phyloP scores from a whole-genome alignment of 129 eudicot species.

The Artemisia tridentata region DNA sequence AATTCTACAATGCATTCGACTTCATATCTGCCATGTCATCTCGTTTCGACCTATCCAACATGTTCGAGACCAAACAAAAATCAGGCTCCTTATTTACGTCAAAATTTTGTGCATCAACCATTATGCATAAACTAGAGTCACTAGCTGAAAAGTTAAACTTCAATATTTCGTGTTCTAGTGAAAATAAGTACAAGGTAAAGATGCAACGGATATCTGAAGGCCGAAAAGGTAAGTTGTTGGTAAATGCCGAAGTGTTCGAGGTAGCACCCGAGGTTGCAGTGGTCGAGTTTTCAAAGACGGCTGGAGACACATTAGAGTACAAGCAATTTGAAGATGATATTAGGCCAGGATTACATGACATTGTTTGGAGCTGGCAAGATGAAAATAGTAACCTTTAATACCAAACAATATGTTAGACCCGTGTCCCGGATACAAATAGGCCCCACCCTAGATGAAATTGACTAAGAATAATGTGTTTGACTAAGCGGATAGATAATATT shows the following conservation, averaged over 20 bases:
- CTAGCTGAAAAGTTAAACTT: constrained; percentile 51
- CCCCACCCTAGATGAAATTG: no score
- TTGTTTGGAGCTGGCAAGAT: constrained; percentile 92
- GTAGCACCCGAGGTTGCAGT: constrained; percentile 78
- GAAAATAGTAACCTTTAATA: constrained; percentile 30
- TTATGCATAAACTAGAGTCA: constrained; percentile 49
- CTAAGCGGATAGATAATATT: no score
- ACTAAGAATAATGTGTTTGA: no score
- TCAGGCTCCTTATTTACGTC: constrained; percentile 76
- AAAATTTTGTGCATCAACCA: constrained; percentile 38
- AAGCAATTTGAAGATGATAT: constrained; percentile 63
- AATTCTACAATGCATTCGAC: constrained; percentile 84
- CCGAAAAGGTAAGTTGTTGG: constrained; percentile 63
- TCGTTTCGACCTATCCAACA: constrained; percentile 69
- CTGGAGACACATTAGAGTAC: constrained; percentile 75
- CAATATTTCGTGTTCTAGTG: constrained; percentile 32
- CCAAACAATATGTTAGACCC: no score
- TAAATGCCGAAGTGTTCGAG: constrained; percentile 72
- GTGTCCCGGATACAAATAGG: no score
- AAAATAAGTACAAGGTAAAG: constrained; percentile 56
- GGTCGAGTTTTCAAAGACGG: constrained; percentile 64
- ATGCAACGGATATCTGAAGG: constrained; percentile 66
- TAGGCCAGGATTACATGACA: constrained; percentile 61
- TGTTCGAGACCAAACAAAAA: constrained; percentile 54
- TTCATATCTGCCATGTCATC: constrained; percentile 86